Evolutionary conservation across 169 alveolate species (phyloP).

Genomic region (Plasmodium cynomolgi): DNA sequence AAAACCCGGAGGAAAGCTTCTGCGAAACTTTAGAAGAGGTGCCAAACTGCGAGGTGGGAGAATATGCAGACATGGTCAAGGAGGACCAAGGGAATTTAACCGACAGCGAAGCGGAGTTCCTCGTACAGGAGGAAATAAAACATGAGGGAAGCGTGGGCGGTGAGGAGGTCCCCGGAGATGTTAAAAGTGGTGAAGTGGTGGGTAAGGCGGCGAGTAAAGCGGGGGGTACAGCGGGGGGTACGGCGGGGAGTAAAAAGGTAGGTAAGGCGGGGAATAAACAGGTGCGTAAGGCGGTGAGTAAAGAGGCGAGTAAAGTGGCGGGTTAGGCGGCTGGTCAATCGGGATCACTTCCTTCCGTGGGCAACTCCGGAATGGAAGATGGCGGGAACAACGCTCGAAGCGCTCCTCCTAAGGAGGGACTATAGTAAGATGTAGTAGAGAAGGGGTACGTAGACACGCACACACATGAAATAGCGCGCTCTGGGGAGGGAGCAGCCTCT

Average conservation of each 20-base stretch:
- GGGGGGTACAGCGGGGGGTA: not conserved
- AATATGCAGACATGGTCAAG: not conserved
- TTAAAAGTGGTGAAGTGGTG: not conserved
- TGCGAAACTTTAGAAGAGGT: not conserved
- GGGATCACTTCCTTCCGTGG: not conserved
- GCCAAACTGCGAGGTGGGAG: too few species aligned
- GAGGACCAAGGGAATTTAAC: not conserved
- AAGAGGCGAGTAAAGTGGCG: not conserved
- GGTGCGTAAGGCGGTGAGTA: not conserved
- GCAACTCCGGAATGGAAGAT: too few species aligned
- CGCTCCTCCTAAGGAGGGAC: not conserved
- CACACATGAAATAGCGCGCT: not conserved
- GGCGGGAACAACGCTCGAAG: not conserved
- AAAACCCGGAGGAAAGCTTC: not conserved
- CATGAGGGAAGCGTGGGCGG: not conserved
- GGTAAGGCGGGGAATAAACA: not conserved
- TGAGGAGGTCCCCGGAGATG: not conserved
- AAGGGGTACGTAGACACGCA: not conserved
- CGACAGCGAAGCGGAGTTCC: not conserved
- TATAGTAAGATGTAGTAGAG: not conserved
- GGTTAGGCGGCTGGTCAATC: not conserved
- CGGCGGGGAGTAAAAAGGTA: too few species aligned
- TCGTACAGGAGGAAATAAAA: not conserved
- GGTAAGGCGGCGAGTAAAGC: not conserved
- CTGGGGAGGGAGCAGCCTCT: too few species aligned